Conservation (phyloP, 2,329 filamentous ascomycete genomes). For the Colletotrichum sublineola region DNA sequence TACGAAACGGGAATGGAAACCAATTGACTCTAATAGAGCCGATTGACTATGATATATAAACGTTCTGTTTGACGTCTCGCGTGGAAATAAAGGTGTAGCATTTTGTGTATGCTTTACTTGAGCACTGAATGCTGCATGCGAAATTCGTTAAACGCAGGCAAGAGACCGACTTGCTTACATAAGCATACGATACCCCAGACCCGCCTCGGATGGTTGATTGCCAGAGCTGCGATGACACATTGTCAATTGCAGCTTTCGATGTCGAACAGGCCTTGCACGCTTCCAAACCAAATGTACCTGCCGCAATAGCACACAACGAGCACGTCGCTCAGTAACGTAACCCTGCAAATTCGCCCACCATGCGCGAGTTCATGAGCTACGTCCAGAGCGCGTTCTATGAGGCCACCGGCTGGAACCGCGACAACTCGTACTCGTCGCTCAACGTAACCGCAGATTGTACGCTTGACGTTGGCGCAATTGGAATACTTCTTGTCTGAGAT, state of each 20-base stretch:
- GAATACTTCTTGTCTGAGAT: neutral
- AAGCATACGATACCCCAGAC: neutral
- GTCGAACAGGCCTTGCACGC: neutral
- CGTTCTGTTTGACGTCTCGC: too few species aligned
- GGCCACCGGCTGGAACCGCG: slow-evolving; percentile 87
- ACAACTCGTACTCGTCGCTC: slow-evolving; percentile 91
- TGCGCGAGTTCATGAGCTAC: slow-evolving; percentile 98
- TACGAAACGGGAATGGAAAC: too few species aligned
- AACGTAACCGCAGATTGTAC: slow-evolving; percentile 86
- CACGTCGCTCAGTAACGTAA: slow-evolving; percentile 26
- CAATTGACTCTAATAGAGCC: too few species aligned
- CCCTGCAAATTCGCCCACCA: slow-evolving; percentile 54
- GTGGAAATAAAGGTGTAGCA: too few species aligned
- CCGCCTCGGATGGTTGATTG: slow-evolving; percentile 5
- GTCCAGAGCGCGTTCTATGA: slow-evolving; percentile 91
- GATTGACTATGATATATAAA: too few species aligned
- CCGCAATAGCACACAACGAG: slow-evolving; percentile 21
- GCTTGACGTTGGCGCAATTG: slow-evolving; percentile 41
- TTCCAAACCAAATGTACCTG: slow-evolving; percentile 14
- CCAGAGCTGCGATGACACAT: neutral
- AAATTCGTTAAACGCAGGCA: too few species aligned
- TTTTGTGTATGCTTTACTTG: too few species aligned
- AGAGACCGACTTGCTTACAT: neutral
- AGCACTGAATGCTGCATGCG: too few species aligned
- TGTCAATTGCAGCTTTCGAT: neutral